Evolutionary conservation across 495 filamentous ascomycete species (phyloP), one percentile per base, ranked within the genome.

Genomic region (Parachaetomium inaequale): DNA sequence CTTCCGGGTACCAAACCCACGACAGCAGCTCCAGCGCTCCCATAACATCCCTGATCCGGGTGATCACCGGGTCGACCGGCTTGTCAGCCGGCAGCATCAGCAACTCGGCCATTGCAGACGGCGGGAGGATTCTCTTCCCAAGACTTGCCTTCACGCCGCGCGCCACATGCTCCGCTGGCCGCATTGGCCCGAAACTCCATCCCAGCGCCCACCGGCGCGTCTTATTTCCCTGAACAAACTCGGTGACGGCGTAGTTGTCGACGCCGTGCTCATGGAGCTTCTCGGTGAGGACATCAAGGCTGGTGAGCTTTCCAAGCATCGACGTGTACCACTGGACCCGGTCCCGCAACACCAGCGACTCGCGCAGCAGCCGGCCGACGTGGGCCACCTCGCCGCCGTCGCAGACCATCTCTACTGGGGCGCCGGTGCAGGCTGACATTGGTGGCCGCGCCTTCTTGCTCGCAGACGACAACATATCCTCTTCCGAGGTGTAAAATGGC

Each of bases 121-220:
- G 43, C 83, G 82, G 79, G 14, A 79, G 54, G 1, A 91, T 68
- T 49, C 83, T 83, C 63, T 87, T 87, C 40, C 82, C 83, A 5
- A 84, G 68, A 1, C 74, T 76, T 3, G 80, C 68, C 32, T 74
- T 74, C 4, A 84, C 82, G 2, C 82, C 82, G 29, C 90, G 78
- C 14, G 84, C 83, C 7, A 84, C 78, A 56, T 65, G 73, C 74
- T 89, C 72, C 4, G 67, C 75, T 28, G 93, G 91, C 55, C 93
- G 79, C 65, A 81, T 76, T 54, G 84, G 81, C 4, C 80, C 77
- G 76, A 88, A 97, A 56, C 88, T 93, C 94, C 94, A 98, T 0
- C 81, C 94, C 31, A 97, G 74, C 10, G 84, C 91, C 94, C 94
- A 98, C 21, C 94, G 77, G 51, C 86, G 84, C 21, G 94, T 98